Conservation (phyloP, 768 basidiomycete species). For the Lactifluus piperatus region DNA sequence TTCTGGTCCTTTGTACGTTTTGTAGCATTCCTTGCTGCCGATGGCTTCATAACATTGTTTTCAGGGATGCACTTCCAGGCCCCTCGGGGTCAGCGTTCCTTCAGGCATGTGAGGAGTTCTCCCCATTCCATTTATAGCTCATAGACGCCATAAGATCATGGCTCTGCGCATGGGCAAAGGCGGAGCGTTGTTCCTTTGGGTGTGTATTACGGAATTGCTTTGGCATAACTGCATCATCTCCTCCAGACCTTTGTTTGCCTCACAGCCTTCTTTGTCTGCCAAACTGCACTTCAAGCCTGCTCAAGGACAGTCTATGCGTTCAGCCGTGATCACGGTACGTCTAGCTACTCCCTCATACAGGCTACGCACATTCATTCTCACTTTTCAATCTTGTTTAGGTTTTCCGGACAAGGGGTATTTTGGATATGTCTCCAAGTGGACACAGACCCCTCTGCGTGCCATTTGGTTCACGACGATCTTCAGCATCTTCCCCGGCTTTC, state of each 20-base stretch:
- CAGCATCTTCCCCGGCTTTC: constrained; percentile 59
- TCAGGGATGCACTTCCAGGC: constrained; percentile 57
- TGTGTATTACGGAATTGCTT: constrained; percentile 22
- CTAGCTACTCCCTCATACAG: neutral
- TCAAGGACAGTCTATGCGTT: constrained; percentile 81
- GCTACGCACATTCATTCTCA: neutral
- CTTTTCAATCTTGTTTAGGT: constrained; percentile 31
- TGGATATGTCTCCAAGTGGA: constrained; percentile 50
- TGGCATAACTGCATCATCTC: neutral
- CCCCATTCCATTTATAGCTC: neutral
- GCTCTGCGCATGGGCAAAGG: constrained; percentile 63
- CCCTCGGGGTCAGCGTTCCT: constrained; percentile 66
- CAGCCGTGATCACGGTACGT: constrained; percentile 63
- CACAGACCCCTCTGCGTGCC: constrained; percentile 68
- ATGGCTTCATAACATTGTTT: neutral
- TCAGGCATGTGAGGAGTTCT: constrained; percentile 30
- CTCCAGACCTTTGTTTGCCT: constrained; percentile 62
- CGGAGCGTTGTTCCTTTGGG: constrained; percentile 75
- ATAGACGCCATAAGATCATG: constrained; percentile 48
- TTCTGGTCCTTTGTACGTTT: constrained; percentile 60
- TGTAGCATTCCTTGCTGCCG: neutral
- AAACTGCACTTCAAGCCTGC: constrained; percentile 73
- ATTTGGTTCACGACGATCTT: constrained; percentile 66
- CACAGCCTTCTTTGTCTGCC: constrained; percentile 81
- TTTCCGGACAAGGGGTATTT: constrained; percentile 76